A percentile compares a stretch with the other conserved stretches of the same genome.
These are phyloP conservation scores for Leucocoprinus leucothites DNA, from an alignment of 768 basidiomycete genomes.

Conservation along the genomic window DNA sequence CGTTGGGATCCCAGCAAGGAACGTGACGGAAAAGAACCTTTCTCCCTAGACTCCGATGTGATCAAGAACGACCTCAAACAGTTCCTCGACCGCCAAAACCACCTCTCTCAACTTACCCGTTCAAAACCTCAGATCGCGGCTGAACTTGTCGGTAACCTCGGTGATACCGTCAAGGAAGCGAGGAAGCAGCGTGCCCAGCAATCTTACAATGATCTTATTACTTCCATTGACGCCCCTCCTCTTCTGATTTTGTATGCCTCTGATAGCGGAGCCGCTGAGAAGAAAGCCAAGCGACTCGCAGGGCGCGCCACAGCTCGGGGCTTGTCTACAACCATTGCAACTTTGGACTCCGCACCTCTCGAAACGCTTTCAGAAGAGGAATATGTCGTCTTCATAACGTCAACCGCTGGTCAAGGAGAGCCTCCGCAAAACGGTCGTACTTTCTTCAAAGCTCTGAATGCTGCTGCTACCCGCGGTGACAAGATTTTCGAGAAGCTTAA, in stretches of 20 bases:
- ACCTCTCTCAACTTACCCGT: conserved; percentile 88
- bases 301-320: conserved; percentile 84
- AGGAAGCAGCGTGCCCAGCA: conserved; percentile 78
- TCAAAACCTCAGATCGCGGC: conserved; percentile 77
- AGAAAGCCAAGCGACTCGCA: conserved; percentile 85
- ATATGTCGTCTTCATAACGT: conserved; percentile 84
- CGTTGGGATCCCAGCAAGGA: conserved; percentile 95
- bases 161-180: conserved; percentile 80
- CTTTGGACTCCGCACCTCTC: conserved; percentile 78
- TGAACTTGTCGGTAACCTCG: conserved; percentile 80
- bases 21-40: conserved; percentile 71
- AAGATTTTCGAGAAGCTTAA: conserved; percentile 60
- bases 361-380: conserved; percentile 73
- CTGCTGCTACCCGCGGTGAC: conserved; percentile 56
- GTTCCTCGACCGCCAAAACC: conserved; percentile 96
- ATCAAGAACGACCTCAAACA: conserved; percentile 91
- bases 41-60: conserved; percentile 88
- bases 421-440: conserved; percentile 94
- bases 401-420: conserved; percentile 95
- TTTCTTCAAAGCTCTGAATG: conserved; percentile 83
- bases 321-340: conserved; percentile 67
- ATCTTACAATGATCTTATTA: conserved; percentile 81
- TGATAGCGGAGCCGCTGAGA: conserved; percentile 95
- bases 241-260: conserved; percentile 90
- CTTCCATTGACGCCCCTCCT: conserved; percentile 84